Evolutionary conservation across 495 filamentous ascomycete species (phyloP).

Genomic region (Aspergillus heteromorphus): DNA sequence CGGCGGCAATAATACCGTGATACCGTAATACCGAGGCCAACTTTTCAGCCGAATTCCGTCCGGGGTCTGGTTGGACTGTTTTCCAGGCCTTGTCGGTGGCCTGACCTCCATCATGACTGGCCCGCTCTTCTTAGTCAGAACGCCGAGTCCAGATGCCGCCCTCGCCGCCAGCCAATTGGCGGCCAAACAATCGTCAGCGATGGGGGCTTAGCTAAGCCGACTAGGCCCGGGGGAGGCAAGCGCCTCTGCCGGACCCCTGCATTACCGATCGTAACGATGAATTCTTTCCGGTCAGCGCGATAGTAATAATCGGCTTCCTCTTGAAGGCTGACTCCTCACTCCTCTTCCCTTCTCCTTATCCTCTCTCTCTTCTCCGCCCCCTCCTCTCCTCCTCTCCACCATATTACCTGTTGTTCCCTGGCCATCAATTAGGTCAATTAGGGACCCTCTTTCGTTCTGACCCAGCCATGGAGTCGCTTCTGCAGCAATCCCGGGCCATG

Average conservation of each 20-base stretch:
- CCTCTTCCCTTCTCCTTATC: neutral
- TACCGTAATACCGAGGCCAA: too few relatives aligned
- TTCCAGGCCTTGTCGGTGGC: neutral
- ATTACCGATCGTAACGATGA: constrained; percentile 10
- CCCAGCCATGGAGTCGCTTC: constrained; percentile 75
- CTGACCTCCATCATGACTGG: neutral
- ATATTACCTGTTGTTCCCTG: constrained; percentile 3
- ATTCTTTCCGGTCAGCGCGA: constrained; percentile 2
- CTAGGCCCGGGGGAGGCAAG: neutral
- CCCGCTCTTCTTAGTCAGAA: neutral
- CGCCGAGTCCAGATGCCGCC: neutral
- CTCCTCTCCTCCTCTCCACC: constrained; percentile 3
- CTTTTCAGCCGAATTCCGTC: neutral
- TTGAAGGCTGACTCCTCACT: too few relatives aligned
- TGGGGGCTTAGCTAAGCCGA: neutral
- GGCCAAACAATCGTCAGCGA: constrained; percentile 6
- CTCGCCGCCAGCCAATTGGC: neutral
- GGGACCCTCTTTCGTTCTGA: constrained; percentile 1
- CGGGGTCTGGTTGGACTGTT: neutral
- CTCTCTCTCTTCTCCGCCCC: neutral
- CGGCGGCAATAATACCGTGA: too few relatives aligned
- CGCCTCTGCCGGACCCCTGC: neutral
- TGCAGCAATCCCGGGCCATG: constrained; percentile 89
- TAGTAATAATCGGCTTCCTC: neutral
- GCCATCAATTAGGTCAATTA: neutral